Percentiles rank a stretch among this genome's conserved stretches.
Conservation (phyloP, 139 green algal species). For the Pleodorina starrii region DNA sequence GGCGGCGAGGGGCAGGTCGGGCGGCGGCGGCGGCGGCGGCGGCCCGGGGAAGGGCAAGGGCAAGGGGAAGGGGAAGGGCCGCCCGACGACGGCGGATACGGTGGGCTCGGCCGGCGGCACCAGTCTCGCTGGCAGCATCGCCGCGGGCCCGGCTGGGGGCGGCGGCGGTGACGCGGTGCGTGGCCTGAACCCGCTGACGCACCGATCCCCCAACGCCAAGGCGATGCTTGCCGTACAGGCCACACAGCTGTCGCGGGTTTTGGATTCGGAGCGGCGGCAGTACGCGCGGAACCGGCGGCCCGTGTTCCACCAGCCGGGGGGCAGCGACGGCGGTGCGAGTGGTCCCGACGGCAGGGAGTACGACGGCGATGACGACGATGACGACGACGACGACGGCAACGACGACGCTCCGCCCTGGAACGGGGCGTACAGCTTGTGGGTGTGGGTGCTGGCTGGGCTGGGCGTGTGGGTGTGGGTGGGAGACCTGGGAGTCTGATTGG, state of each 20-base stretch:
- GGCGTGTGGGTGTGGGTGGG: too few relatives aligned
- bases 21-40: neutral
- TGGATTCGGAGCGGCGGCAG: slow-evolving; percentile 8
- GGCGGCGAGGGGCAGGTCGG: too few relatives aligned
- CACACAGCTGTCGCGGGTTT: slow-evolving; percentile 7
- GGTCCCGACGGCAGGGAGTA: too few relatives aligned
- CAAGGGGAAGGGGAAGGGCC: neutral
- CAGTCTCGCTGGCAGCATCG: neutral
- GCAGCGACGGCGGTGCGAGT: neutral
- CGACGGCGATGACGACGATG: neutral
- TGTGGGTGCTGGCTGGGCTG: too few relatives aligned
- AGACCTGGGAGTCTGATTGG: too few relatives aligned
- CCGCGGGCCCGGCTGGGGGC: neutral
- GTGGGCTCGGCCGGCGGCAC: neutral
- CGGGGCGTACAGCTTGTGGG: slow-evolving; percentile 6
- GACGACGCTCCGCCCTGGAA: neutral
- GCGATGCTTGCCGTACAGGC: slow-evolving; percentile 36
- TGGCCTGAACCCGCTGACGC: neutral
- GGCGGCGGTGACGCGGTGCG: neutral
- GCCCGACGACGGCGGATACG: neutral
- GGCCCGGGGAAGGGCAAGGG: neutral
- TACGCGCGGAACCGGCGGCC: neutral
- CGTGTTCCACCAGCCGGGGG: neutral
- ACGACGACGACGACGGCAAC: neutral
- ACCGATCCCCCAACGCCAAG: slow-evolving; percentile 23